Conservation (phyloP, 2,329 filamentous ascomycete genomes). For the Biscogniauxia marginata region DNA sequence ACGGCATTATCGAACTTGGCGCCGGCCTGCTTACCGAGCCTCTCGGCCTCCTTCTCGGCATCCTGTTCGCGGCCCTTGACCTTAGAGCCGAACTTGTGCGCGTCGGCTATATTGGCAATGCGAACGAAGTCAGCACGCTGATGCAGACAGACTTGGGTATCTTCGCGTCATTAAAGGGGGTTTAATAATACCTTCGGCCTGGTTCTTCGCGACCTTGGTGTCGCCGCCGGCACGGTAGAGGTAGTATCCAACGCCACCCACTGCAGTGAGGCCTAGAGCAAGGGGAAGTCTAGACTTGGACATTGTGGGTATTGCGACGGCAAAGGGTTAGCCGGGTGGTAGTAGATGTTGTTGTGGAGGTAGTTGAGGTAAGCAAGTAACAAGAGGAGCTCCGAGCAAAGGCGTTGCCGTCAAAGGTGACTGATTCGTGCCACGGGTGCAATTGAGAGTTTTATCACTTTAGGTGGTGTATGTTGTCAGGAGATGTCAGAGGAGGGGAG, state of each 20-base stretch:
- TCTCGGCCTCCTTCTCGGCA: slow-evolving; percentile 63
- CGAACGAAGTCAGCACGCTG: slow-evolving; percentile 9
- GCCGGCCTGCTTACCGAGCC: slow-evolving; percentile 59
- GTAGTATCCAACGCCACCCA: slow-evolving; percentile 79
- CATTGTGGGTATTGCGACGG: slow-evolving; percentile 8
- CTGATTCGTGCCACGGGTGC: too few relatives aligned
- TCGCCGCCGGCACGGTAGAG: slow-evolving; percentile 83
- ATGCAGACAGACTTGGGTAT: too few relatives aligned
- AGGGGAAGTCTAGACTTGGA: slow-evolving; percentile 39
- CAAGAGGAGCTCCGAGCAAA: too few relatives aligned
- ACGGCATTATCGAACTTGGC: slow-evolving; percentile 69
- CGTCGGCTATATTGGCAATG: slow-evolving; percentile 61
- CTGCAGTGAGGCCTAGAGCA: slow-evolving; percentile 60
- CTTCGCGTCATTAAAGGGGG: too few relatives aligned
- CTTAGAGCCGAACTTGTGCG: slow-evolving; percentile 65
- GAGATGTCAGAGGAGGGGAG: slow-evolving; percentile 3
- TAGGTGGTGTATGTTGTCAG: too few relatives aligned
- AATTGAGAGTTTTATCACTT: too few relatives aligned
- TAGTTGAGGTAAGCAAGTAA: too few relatives aligned
- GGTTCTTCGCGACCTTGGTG: slow-evolving; percentile 79
- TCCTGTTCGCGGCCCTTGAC: slow-evolving; percentile 63
- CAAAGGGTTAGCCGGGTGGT: too few relatives aligned
- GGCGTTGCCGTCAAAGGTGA: too few relatives aligned
- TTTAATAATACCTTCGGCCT: slow-evolving; percentile 66
- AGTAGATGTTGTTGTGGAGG: too few relatives aligned